A percentile compares a stretch with the other conserved stretches of the same genome.
These are phyloP conservation scores for Rhodotorula taiwanensis DNA, from an alignment of 768 basidiomycete species.

Conservation along the genomic window DNA sequence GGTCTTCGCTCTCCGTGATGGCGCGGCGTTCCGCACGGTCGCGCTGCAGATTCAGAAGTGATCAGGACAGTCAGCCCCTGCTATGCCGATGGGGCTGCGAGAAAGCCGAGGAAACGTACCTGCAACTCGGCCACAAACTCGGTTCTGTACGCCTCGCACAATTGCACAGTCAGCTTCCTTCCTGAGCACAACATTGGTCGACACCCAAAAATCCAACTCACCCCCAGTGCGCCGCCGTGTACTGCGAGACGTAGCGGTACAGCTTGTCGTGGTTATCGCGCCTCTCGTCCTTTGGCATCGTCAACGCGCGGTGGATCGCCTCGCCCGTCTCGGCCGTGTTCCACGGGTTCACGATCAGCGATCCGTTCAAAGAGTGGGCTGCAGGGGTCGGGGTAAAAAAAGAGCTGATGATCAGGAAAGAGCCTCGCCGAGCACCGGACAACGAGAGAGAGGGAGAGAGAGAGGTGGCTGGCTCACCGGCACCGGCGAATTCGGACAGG, in stretches of 20 bases:
- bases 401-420: not conserved
- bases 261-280: slow-evolving; percentile 90
- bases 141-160: not conserved
- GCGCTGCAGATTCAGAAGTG: not conserved
- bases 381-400: too few species aligned
- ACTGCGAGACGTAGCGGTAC: slow-evolving; percentile 90
- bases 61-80: too few species aligned
- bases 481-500: slow-evolving; percentile 95
- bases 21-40: slow-evolving; percentile 24
- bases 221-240: slow-evolving; percentile 79
- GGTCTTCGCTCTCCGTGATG: slow-evolving; percentile 16
- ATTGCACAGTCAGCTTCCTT: too few species aligned
- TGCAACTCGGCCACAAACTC: slow-evolving; percentile 28
- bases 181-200: too few species aligned
- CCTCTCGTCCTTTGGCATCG: slow-evolving; percentile 72
- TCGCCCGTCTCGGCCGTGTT: slow-evolving; percentile 97
- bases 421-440: not conserved
- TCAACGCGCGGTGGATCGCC: slow-evolving; percentile 91
- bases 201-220: too few species aligned
- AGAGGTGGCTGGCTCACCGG: slow-evolving; percentile 52
- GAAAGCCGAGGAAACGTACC: too few species aligned
- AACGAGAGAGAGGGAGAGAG: not conserved
- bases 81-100: too few species aligned
- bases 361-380: slow-evolving; percentile 63
- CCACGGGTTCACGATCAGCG: slow-evolving; percentile 97